Percentiles rank a stretch among this genome's conserved stretches.
Evolutionary conservation across 352 stramenopile genomes (phyloP).

Genomic region (Pythium rhizo-oryzae): DNA sequence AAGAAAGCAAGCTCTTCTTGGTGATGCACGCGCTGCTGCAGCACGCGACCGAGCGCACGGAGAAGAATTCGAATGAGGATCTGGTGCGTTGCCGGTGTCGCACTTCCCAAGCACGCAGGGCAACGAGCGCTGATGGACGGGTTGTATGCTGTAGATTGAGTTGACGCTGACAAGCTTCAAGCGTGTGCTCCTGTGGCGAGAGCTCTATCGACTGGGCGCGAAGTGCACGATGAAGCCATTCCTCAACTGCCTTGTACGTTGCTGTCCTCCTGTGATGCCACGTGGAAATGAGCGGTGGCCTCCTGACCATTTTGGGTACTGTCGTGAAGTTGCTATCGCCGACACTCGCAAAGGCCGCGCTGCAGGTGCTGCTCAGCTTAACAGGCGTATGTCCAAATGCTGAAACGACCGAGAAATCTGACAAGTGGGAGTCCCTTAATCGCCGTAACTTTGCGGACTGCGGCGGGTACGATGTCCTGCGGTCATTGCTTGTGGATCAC

Average conservation of each 20-base stretch:
- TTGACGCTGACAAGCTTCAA: conserved; percentile 71
- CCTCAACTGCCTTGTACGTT: conserved; percentile 64
- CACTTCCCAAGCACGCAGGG: not conserved
- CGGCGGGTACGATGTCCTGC: conserved; percentile 70
- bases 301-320: not conserved
- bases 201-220: conserved; percentile 78
- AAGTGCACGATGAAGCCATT: conserved; percentile 88
- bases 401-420: conserved; percentile 60
- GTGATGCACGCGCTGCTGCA: conserved; percentile 73
- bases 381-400: conserved; percentile 51
- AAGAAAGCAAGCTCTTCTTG: conserved; percentile 78
- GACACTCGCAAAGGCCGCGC: conserved; percentile 50
- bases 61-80: conserved; percentile 53
- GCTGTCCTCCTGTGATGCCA: not conserved
- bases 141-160: conserved; percentile 44
- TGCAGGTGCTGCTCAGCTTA: conserved; percentile 71
- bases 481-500: conserved; percentile 69
- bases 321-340: conserved; percentile 48
- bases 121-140: not conserved
- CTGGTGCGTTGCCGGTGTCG: conserved; percentile 36
- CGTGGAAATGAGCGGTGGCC: not conserved
- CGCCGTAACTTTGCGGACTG: conserved; percentile 74
- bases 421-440: conserved; percentile 79
- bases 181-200: conserved; percentile 74
- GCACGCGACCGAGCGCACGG: conserved; percentile 58